Evolutionary conservation across 257 asterid genomes (phyloP).

Genomic region (Ballota nigra): DNA sequence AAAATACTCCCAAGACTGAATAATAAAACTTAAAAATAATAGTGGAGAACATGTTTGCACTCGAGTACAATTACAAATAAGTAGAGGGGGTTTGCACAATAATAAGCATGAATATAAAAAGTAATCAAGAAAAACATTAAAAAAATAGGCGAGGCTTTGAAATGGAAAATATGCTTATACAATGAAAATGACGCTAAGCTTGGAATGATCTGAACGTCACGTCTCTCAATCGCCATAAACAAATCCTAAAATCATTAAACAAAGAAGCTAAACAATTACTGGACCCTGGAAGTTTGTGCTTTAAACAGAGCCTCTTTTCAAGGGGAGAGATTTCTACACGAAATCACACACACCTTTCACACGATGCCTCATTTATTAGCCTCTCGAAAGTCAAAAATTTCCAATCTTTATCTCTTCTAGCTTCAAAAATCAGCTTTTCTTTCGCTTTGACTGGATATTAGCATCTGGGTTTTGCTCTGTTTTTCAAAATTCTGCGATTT

Average conservation of each 20-base stretch:
- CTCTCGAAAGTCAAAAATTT: constrained; percentile 8
- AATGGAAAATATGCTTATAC: constrained; percentile 48
- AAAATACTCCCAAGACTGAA: too few relatives aligned
- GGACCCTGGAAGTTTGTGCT: constrained; percentile 49
- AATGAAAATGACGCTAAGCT: constrained; percentile 61
- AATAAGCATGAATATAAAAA: constrained; percentile 16
- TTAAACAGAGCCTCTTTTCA: constrained; percentile 13
- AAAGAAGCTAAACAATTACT: constrained; percentile 21
- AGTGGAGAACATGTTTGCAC: background rate
- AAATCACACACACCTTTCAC: constrained; percentile 17
- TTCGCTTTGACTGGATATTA: constrained; percentile 21
- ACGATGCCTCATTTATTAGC: constrained; percentile 12
- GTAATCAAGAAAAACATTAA: constrained; percentile 16
- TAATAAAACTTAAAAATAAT: background rate
- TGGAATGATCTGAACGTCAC: constrained; percentile 65
- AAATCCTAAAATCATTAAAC: constrained; percentile 29
- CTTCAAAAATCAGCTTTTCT: constrained; percentile 11
- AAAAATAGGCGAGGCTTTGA: constrained; percentile 43
- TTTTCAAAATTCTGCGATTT: background rate
- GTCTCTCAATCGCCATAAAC: constrained; percentile 35
- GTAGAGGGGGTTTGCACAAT: constrained; percentile 1
- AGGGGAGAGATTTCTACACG: constrained; percentile 30
- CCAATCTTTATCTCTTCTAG: constrained; percentile 10
- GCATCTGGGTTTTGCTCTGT: constrained; percentile 37
- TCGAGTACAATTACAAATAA: constrained; percentile 25